Evolutionary conservation across 1,139 yeast genomes (phyloP), one percentile per base, ranked within the genome.

Genomic region (Blastobotrys malaysiensis): DNA sequence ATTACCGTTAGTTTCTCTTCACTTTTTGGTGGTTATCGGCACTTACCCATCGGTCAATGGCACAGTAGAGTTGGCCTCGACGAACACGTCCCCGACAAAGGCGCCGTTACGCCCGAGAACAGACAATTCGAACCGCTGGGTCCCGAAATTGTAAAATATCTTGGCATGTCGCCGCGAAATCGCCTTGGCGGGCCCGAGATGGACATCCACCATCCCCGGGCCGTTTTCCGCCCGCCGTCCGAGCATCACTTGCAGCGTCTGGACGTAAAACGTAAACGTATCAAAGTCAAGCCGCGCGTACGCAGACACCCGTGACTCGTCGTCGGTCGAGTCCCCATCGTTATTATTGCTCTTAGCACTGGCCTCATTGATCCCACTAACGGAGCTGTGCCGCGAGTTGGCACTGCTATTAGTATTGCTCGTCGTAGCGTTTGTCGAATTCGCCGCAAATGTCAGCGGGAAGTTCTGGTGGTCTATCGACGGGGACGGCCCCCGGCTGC

Each of bases 31-130:
- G n/a, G n/a, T n/a, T n/a, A n/a, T n/a, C n/a, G n/a, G n/a, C n/a
- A 52, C 62, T 26, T 62, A 64, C 65, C 73, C 72, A 70, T 91
- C 90, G 13, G 76, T 75, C 54, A 93, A 75, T 1, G 96, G 96
- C 4, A 90, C 89, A 0, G 98, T 91, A 47, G 88, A 83, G 9
- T 96, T 97, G 57, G 87, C 82, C 65, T 88, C 97, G 11, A 91
- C 85, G 69, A 90, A 93, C 31, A 76, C 76, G 62, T 90, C 96
- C 69, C 91, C 93, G 2, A 93, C 96, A 74, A 91, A 93, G 0
- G 97, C 97, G 36, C 99, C 99, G 67, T 93, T 93, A 63, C 96
- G 79, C 20, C 99, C 99, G 62, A 90, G 76, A 3, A 93, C 90
- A 9, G 95, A 85, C 46, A 93, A 72, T 71, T 91, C 98, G 66